These are phyloP conservation scores for Pyropia yezoensis DNA, from an alignment of 23 red algal species.

Conservation along the genomic window DNA sequence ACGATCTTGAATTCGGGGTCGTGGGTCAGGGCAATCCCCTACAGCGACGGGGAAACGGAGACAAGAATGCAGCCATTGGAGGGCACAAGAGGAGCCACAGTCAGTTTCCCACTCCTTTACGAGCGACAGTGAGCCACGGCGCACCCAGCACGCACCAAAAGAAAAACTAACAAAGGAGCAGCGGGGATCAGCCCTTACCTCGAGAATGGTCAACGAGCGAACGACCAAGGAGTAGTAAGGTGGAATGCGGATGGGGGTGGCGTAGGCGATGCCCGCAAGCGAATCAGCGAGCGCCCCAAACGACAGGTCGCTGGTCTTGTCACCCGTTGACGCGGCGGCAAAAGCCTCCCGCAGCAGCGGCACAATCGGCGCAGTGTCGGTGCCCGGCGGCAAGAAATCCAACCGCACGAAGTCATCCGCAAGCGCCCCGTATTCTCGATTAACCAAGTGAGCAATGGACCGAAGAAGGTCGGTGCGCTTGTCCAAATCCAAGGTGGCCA, in stretches of 20 bases:
- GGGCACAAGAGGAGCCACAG: no score
- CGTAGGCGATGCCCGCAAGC: constrained; percentile 55
- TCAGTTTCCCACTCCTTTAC: no score
- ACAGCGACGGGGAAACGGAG: background rate
- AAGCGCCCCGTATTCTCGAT: constrained; percentile 67
- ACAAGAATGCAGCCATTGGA: no score
- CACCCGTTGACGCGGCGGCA: constrained; percentile 33
- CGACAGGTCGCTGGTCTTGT: constrained; percentile 50
- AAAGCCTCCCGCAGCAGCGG: constrained; percentile 66
- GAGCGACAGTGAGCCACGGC: no score
- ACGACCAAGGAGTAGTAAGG: constrained; percentile 76
- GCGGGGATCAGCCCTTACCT: background rate
- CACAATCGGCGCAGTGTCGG: constrained; percentile 50
- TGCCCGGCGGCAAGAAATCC: constrained; percentile 74
- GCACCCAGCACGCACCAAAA: no score
- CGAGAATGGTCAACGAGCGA: constrained; percentile 91
- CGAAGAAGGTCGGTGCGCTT: constrained; percentile 62
- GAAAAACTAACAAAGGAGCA: no score
- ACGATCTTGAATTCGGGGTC: constrained; percentile 89
- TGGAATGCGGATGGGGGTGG: constrained; percentile 85
- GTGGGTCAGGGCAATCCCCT: constrained; percentile 66
- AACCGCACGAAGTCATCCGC: constrained; percentile 70
- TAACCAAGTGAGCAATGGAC: constrained; percentile 82
- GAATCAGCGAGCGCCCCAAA: constrained; percentile 73
- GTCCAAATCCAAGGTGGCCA: constrained; percentile 43